Percentiles rank a stretch among this genome's conserved stretches.
phyloP scores from a whole-genome alignment of 352 stramenopile genomes.

The Pythium apleroticum region DNA sequence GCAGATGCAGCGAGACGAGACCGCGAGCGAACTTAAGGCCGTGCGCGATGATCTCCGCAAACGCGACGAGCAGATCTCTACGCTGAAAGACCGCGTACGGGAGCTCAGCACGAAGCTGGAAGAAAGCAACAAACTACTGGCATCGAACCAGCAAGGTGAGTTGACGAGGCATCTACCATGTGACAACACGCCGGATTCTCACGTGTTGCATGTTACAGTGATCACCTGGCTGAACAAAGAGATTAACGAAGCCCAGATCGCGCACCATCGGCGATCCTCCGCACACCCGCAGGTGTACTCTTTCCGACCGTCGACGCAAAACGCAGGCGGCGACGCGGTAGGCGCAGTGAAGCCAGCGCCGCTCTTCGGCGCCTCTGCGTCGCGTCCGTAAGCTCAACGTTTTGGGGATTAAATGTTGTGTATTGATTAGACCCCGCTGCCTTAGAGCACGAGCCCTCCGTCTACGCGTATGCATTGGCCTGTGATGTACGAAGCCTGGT shows the following conservation, averaged over 20 bases:
- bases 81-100: conserved; percentile 62
- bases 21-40: conserved; percentile 57
- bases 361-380: not conserved
- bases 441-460: conserved; percentile 73
- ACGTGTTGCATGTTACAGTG: conserved; percentile 39
- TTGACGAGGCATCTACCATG: no score
- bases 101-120: conserved; percentile 85
- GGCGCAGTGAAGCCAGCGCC: conserved; percentile 9
- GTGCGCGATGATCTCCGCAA: conserved; percentile 69
- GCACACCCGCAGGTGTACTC: conserved; percentile 71
- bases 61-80: conserved; percentile 61
- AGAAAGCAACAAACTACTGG: conserved; percentile 85
- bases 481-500: conserved; percentile 82
- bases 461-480: conserved; percentile 82
- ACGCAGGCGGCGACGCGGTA: conserved; percentile 15
- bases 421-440: conserved; percentile 9
- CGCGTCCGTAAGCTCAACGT: conserved; percentile 22
- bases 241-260: conserved; percentile 88
- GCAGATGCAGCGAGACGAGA: conserved; percentile 68
- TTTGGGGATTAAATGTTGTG: conserved; percentile 11
- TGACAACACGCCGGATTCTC: no score
- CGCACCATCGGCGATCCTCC: conserved; percentile 57
- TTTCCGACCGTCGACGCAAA: conserved; percentile 53
- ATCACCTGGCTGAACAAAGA: conserved; percentile 92
- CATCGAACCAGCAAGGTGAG: conserved; percentile 88